These are phyloP conservation scores for Echinosophora koreensis DNA, from an alignment of 306 rosid species.

Conservation along the genomic window DNA sequence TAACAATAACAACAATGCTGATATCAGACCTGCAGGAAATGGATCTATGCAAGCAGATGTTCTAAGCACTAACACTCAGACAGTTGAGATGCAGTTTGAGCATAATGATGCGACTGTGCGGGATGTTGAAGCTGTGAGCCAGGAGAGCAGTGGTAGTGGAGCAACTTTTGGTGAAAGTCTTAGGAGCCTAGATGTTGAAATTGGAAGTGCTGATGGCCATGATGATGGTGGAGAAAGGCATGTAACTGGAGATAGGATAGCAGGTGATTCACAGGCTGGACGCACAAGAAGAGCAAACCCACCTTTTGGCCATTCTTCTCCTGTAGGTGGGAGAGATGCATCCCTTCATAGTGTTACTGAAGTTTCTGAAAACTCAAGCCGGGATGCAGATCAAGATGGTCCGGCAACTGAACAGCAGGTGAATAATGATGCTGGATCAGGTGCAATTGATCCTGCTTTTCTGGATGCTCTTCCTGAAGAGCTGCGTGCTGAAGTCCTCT, in stretches of 20 bases:
- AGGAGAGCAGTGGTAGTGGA: slow-evolving; percentile 97
- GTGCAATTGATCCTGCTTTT: slow-evolving; percentile 96
- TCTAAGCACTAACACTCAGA: slow-evolving; percentile 59
- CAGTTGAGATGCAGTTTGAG: slow-evolving; percentile 92
- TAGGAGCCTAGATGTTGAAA: slow-evolving; percentile 97
- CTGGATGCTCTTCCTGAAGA: slow-evolving; percentile 98
- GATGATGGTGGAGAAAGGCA: slow-evolving; percentile 95
- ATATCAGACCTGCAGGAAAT: slow-evolving; percentile 59
- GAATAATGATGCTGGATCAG: slow-evolving; percentile 80
- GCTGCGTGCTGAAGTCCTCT: slow-evolving; percentile 96
- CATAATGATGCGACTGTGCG: slow-evolving; percentile 75
- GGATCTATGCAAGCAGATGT: slow-evolving; percentile 62
- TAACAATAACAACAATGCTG: slow-evolving; percentile 51
- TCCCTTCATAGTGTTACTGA: slow-evolving; percentile 92
- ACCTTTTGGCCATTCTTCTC: slow-evolving; percentile 71
- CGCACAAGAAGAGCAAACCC: slow-evolving; percentile 77
- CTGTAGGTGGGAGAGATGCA: slow-evolving; percentile 80
- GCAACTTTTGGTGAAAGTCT: slow-evolving; percentile 98
- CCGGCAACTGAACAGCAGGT: slow-evolving; percentile 75
- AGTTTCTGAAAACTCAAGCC: slow-evolving; percentile 92
- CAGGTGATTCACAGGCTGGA: slow-evolving; percentile 79
- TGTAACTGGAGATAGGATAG: slow-evolving; percentile 75
- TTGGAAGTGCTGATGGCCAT: slow-evolving; percentile 98
- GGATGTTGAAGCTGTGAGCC: slow-evolving; percentile 98
- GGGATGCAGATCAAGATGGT: slow-evolving; percentile 87